Conservation (phyloP, 2,329 filamentous ascomycete genomes). For the Hirsutella minnesotensis region DNA sequence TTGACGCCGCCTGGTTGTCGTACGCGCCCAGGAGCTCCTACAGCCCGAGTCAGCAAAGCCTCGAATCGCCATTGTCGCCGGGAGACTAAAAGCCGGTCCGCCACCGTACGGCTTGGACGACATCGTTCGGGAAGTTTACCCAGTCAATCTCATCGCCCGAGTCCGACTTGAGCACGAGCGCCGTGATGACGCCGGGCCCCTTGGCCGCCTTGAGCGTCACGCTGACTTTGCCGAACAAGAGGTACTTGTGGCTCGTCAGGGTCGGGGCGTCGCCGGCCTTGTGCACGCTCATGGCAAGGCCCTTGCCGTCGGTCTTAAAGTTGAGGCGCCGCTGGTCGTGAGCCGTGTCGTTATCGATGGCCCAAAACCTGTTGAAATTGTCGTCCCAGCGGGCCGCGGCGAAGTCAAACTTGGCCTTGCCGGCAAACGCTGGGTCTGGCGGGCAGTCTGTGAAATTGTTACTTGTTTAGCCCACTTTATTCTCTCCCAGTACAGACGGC, state of each 20-base stretch:
- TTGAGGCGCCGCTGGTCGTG: conserved; percentile 14
- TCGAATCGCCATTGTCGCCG: too few relatives aligned
- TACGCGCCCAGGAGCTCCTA: conserved; percentile 17
- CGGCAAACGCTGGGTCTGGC: conserved; percentile 55
- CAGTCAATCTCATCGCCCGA: conserved; percentile 60
- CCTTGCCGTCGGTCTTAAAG: conserved; percentile 12
- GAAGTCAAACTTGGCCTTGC: conserved; percentile 45
- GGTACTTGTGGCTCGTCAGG: conserved; percentile 61
- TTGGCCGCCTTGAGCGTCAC: conserved; percentile 58
- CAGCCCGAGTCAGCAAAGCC: not conserved
- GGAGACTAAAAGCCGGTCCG: too few relatives aligned
- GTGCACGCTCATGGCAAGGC: conserved; percentile 39
- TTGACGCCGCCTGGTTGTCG: conserved; percentile 55
- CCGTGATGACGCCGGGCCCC: conserved; percentile 66
- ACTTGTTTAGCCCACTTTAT: not conserved
- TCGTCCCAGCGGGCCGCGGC: conserved; percentile 39
- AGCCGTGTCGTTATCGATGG: conserved; percentile 19
- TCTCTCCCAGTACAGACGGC: too few relatives aligned
- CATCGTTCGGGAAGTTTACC: conserved; percentile 9
- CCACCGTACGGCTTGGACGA: too few relatives aligned
- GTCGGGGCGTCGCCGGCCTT: conserved; percentile 44
- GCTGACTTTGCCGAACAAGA: conserved; percentile 72
- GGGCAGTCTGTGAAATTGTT: conserved; percentile 33
- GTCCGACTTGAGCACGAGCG: conserved; percentile 65
- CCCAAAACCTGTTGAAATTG: conserved; percentile 15